Evolutionary conservation across 768 basidiomycete species (phyloP), one percentile per base, ranked within the genome.

Genomic region (Calocera viscosa): DNA sequence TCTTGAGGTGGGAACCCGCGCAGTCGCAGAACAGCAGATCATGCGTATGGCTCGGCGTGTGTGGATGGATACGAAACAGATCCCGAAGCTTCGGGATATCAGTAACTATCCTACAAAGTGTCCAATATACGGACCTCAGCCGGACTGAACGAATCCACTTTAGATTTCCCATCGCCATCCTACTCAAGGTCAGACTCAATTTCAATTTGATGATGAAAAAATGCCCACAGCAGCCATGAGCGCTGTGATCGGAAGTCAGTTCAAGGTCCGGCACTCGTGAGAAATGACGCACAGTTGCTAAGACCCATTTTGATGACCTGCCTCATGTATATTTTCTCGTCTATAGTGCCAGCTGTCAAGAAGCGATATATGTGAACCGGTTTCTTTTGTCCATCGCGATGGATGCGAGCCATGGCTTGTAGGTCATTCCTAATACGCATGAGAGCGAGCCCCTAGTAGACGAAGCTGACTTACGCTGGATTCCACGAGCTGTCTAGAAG

Each of bases 371-470:
- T 94, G 73, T 85, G 91, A 1, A 96, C 94, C 0, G 89, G 87
- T 10, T 85, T 82, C 73, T 91, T 94, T 77, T 99, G 95, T 0
- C 95, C 95, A 77, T 99, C 94, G 22, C 92, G 83, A 76, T 95
- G 91, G 73, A 94, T 95, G 63, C 95, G 85, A 64, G 94, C 95
- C 95, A 98, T 98, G 1, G 96, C 88, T 76, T 99, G 96, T 19
- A 94, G 76, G 77, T 99, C 96, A 72, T 90, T 90, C 72, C 89
- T 91, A 64, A 30, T 8, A 40, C n/a, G 26, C 35, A 41, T 19
- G 8, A 39, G 68, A 67, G 10, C 26, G 32, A 43, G 38, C 26
- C 30, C 10, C 22, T 60, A 28, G 26, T 5, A 2, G n/a, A 26
- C 14, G 14, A 60, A 60, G 2, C 2, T 32, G 14, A 68, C 73